A percentile compares a stretch with the other conserved stretches of the same genome.
Evolutionary conservation across 208 protist species (phyloP).

Genomic region (Acanthamoeba healyi): DNA sequence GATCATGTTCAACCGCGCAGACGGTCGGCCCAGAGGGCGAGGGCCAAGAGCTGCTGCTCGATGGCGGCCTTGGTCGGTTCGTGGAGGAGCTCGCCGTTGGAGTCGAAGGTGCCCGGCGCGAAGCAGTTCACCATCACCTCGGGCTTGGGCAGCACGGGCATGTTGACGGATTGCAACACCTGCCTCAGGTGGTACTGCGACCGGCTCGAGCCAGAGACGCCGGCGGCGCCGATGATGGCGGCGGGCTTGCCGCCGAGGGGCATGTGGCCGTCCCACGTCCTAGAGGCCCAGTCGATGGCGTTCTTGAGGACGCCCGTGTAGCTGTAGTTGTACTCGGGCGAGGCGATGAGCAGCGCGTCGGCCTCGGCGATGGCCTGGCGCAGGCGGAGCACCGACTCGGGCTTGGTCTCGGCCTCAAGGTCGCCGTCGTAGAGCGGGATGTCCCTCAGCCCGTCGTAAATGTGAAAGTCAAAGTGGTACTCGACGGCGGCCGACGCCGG

Average conservation of each 20-base stretch:
- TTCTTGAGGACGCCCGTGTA: not conserved
- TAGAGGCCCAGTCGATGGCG: not conserved
- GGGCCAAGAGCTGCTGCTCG: not conserved
- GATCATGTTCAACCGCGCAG: not conserved
- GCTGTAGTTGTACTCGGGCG: constrained; percentile 15
- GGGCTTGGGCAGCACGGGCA: too few relatives aligned
- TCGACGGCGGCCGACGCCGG: not conserved
- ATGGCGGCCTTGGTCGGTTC: constrained; percentile 1
- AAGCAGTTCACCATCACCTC: constrained; percentile 5
- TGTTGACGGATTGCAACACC: constrained; percentile 1
- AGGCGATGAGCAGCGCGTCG: not conserved
- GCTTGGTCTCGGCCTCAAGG: not conserved
- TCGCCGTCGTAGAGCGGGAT: not conserved
- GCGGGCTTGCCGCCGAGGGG: not conserved
- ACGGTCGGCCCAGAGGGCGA: not conserved
- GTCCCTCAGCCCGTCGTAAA: too few relatives aligned
- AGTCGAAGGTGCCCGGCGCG: not conserved
- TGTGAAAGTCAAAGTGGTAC: not conserved
- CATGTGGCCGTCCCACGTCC: not conserved
- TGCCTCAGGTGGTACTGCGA: not conserved
- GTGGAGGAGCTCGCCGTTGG: not conserved
- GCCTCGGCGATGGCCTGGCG: not conserved
- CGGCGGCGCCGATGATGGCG: constrained; percentile 13
- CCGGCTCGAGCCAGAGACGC: not conserved
- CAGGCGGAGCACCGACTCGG: not conserved